Base-by-base conservation (phyloP, 768 basidiomycete genomes). In the Chalciporus pseudorubinellus region DNA sequence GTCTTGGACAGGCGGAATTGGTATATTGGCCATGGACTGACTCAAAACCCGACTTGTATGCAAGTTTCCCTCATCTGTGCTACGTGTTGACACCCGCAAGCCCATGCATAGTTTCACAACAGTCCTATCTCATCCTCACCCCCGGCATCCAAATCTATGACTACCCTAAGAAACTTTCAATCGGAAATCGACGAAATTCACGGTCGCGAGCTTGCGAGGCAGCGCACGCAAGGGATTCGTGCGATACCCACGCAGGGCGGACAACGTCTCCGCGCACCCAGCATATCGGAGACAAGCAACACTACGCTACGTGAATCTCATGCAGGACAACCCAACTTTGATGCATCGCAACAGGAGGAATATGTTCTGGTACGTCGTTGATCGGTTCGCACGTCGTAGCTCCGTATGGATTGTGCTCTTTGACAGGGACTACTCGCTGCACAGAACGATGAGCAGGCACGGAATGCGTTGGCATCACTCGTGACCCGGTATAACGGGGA, bases 131-230 rank as follows among this genome's bases (percentile, higher is more conserved):
- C 36, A 49, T 45, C 26, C 31, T 34, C 44, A 44, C 21, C 24
- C 40, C 45, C 33, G 44, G 26, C 34, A 51, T 43, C 43, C 14
- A 36, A 19, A 40, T 0, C 12, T 43, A 72, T 73, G 71, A 61
- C 69, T 34, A 56, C 67, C 18, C 57, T 74, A 44, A 64, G 61
- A 34, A 67, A 52, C 53, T 74, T 74, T 58, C 89, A 92, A 68
- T 77, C 70, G 60, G 87, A 89, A 70, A 92, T 91, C 54, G 84
- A 90, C 55, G 81, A 87, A 57, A 86, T 90, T 60, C 81, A 83
- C 51, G 74, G 78, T 58, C 80, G 84, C 44, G 87, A 89, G 68
- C 70, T 81, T 40, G 71, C 77, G 26, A 88, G 79, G 67, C 84
- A 89, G 57, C 80, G 86, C 36, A 67, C 24, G 43, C 59, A 52